Evolutionary conservation across 2,329 filamentous ascomycete genomes (phyloP), one percentile per base, ranked within the genome.

Genomic region (Diaporthe citri): DNA sequence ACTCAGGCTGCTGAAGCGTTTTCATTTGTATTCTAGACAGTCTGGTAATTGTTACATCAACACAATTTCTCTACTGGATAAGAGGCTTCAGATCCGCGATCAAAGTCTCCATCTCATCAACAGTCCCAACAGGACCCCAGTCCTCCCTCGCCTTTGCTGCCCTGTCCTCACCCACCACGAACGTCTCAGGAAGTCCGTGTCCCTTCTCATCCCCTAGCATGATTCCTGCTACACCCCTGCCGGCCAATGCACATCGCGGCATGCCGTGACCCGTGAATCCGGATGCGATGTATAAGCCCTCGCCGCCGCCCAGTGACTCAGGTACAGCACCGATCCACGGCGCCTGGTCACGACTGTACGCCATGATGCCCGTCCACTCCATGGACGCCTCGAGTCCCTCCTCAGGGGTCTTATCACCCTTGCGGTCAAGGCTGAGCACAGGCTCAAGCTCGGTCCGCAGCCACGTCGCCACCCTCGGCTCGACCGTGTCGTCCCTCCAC

Each of bases 341-440:
- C 69, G 88, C 82, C 0, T 88, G 85, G 81, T 96, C 94, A 9
- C 91, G 85, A 41, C 90, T 91, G 82, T 91, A 95, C 0, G 92
- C 94, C 94, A 95, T 96, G 78, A 95, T 93, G 0, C 94, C 94
- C 2, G 93, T 94, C 94, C 94, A 96, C 80, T 94, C 91, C 80
- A 89, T 90, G 41, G 88, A 83, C 13, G 89, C 87, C 31, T 84
- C 80, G 28, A 94, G 82, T 2, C 72, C 76, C 36, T 62, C 25
- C 59, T 86, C 84, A 43, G 87, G 81, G 51, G 83, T 82, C 48
- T 86, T 22, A 3, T 34, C 82, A 80, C n/a, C 78, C 72, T 41
- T n/a, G 12, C 36, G 52, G 17, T 62, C 46, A 25, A 90, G 79
- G 76, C 87, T 86, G 39, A 92, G 76, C 36, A 85, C 82, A 17